Evolutionary conservation across 2,329 filamentous ascomycete genomes (phyloP).

Genomic region (Sclerotinia subarctica): DNA sequence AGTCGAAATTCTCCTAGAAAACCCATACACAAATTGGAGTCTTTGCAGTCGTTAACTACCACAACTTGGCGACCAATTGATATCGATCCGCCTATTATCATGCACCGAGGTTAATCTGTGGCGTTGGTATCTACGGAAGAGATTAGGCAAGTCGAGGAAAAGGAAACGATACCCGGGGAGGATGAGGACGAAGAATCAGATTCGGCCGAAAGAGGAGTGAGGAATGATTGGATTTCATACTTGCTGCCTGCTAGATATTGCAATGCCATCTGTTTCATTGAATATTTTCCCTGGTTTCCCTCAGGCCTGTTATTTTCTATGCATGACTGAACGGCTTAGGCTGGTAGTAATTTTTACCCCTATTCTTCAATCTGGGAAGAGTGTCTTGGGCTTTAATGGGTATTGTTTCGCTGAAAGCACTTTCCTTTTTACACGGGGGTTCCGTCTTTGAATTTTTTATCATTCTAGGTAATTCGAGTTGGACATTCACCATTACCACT

Average conservation of each 20-base stretch:
- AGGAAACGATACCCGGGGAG: conserved; percentile 37
- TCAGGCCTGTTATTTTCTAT: not conserved
- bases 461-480: not conserved
- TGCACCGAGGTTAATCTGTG: conserved; percentile 31
- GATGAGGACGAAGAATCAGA: conserved; percentile 29
- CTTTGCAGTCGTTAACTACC: conserved; percentile 33
- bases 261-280: not conserved
- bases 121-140: conserved; percentile 31
- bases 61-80: conserved; percentile 35
- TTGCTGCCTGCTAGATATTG: conserved; percentile 13
- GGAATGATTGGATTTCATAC: conserved; percentile 2
- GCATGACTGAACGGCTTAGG: not conserved
- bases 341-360: not conserved
- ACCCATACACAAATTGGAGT: conserved; percentile 26
- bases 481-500: not conserved
- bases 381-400: not conserved
- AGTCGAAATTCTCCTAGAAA: conserved; percentile 9
- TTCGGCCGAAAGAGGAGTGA: conserved; percentile 24
- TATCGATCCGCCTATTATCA: conserved; percentile 24
- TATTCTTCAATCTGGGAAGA: not conserved
- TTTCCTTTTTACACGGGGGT: too few species aligned
- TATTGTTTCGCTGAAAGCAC: not conserved
- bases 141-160: conserved; percentile 35
- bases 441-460: not conserved
- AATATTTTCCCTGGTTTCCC: not conserved